Base-by-base conservation (phyloP, 345 rosid species). In the Sisymbrium altissimum region DNA sequence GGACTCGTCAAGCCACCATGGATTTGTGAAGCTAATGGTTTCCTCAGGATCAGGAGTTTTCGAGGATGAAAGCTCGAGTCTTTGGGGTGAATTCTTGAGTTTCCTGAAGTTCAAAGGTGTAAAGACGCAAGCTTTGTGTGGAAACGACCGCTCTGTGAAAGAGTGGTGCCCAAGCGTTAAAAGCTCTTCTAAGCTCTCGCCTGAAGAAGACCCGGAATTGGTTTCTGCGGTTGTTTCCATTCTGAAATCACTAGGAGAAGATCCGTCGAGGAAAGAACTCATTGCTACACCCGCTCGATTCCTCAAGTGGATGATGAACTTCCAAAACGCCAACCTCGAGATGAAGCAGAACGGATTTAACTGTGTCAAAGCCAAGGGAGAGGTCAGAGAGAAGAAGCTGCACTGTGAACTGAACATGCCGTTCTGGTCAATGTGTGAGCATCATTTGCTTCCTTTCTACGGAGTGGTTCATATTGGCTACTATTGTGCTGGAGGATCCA, bases 351-450 rank as follows among this genome's bases (percentile, higher is more conserved):
- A 85, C 54, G 82, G 87, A 71, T 82, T 83, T 63, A 79, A 70
- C 15, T 46, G 62, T 40, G 73, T 80, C 48, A 72, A 75, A 62
- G 79, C 48, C 38, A 84, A 77, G 25, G 84, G 84, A 9, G 87
- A 81, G 41, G 64, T 76, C 41, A 25, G 72, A 73, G 78, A 45
- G 61, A 55, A 71, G 69, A 85, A 59, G 44, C 53, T 92, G 12
- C 78, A 71, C 27, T 86, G 87, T n/a, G 98, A 90, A 81, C 73
- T 89, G 76, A 88, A 84, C 78, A 21, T 96, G 12, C 58, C 91
- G 0, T 83, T 96, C 70, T 92, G 99, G 89, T 92, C 99, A 70
- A 94, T 83, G 70, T 96, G 99, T 19, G 97, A 96, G 70, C 99
- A 96, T 83, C 98, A 96, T 81, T 83, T 96, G 53, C 97, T 96